These are phyloP conservation scores for Erythrobasidium yunnanense DNA, from an alignment of 768 basidiomycete genomes.

Conservation along the genomic window DNA sequence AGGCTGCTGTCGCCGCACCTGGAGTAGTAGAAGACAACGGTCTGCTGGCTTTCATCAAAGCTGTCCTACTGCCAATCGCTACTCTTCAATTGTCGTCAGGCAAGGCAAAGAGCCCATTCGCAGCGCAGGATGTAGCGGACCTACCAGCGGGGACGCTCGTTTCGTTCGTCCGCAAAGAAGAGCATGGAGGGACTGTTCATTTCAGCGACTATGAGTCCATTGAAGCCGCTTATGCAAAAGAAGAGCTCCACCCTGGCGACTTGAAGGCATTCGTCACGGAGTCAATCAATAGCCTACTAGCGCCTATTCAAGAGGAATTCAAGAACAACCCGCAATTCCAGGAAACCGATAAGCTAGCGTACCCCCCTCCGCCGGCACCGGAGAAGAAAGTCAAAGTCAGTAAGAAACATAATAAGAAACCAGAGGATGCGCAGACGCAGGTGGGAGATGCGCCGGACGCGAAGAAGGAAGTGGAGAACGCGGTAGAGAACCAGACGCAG, in stretches of 20 bases:
- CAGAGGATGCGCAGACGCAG: neutral
- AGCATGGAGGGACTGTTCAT: conserved; percentile 50
- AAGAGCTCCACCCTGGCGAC: conserved; percentile 77
- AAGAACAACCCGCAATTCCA: conserved; percentile 70
- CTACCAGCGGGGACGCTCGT: conserved; percentile 77
- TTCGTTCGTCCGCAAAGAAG: conserved; percentile 62
- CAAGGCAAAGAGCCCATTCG: neutral
- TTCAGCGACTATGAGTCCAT: conserved; percentile 58
- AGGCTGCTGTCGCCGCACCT: conserved; percentile 84
- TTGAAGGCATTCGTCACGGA: conserved; percentile 68
- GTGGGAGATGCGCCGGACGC: conserved; percentile 2
- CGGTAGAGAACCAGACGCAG: conserved; percentile 14
- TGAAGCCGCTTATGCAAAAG: conserved; percentile 61
- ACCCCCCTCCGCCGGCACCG: conserved; percentile 48
- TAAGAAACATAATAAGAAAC: conserved; percentile 28
- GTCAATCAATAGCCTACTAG: conserved; percentile 61
- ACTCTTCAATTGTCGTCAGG: conserved; percentile 36
- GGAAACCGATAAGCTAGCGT: conserved; percentile 62
- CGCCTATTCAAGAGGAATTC: conserved; percentile 70
- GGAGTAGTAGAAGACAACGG: conserved; percentile 78
- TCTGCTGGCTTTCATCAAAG: conserved; percentile 44
- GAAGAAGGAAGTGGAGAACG: conserved; percentile 11
- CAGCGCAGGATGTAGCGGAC: conserved; percentile 22
- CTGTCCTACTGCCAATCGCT: conserved; percentile 45
- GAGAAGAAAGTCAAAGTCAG: conserved; percentile 24